Percentiles rank a stretch among this genome's conserved stretches.
These are phyloP conservation scores for Botrytis fabae DNA, from an alignment of 2,329 filamentous ascomycete species.

Conservation along the genomic window DNA sequence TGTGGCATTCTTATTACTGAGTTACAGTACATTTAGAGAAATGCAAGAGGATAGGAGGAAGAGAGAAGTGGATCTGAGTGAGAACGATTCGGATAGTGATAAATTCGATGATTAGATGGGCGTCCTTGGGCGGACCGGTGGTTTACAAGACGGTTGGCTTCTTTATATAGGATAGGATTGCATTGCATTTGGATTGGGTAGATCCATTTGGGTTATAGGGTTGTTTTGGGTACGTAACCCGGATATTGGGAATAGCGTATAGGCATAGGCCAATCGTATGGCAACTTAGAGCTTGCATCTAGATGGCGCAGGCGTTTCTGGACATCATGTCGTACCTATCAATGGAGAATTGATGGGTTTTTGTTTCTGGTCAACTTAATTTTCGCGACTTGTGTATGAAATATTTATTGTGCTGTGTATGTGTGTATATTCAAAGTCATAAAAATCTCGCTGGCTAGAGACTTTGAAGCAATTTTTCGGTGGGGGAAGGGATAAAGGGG, in stretches of 20 bases:
- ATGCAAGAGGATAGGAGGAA: constrained; percentile 80
- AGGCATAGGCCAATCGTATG: not conserved
- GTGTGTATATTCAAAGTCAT: no score
- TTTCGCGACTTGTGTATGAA: not conserved
- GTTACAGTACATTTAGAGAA: constrained; percentile 89
- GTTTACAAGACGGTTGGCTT: not conserved
- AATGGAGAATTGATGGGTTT: not conserved
- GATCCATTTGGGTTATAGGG: not conserved
- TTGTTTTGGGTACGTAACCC: not conserved
- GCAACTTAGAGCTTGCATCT: constrained; percentile 1
- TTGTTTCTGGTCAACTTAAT: not conserved
- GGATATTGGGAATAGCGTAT: not conserved
- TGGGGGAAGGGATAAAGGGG: not conserved
- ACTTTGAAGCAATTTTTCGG: not conserved
- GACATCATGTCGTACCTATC: not conserved
- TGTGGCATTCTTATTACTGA: constrained; percentile 80
- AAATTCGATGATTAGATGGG: constrained; percentile 42
- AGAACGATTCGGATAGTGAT: constrained; percentile 46
- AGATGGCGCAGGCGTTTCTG: constrained; percentile 12
- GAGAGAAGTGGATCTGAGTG: constrained; percentile 47
- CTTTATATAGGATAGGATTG: not conserved
- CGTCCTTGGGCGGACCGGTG: not conserved
- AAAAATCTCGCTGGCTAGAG: not conserved
- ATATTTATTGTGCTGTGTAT: not conserved
- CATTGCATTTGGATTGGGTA: not conserved